Evolutionary conservation across 2,329 filamentous ascomycete species (phyloP).

Genomic region (Epichloe sp.): DNA sequence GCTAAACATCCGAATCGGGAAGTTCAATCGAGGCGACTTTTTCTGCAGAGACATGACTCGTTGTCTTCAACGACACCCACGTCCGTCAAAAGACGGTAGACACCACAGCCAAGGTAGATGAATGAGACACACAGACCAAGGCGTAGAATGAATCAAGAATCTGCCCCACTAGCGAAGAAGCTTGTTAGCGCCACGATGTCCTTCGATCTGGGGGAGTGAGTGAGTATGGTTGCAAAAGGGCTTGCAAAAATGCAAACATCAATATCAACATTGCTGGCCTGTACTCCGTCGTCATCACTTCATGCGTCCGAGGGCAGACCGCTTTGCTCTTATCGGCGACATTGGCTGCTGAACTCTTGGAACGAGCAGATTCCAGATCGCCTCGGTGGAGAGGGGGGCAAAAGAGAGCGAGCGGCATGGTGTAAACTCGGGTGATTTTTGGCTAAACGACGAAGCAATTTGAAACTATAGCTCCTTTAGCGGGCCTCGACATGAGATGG

Average conservation of each 20-base stretch:
- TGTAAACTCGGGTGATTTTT: too few relatives aligned
- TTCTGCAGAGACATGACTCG: neutral
- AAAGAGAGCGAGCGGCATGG: too few relatives aligned
- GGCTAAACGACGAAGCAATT: too few relatives aligned
- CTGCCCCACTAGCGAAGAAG: neutral
- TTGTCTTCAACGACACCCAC: neutral
- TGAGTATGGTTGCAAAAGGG: too few relatives aligned
- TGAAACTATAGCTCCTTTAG: too few relatives aligned
- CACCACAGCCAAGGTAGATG: neutral
- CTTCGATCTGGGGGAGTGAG: neutral
- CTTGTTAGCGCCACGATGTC: neutral
- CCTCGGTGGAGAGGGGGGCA: too few relatives aligned
- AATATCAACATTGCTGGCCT: neutral
- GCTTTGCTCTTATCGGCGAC: too few relatives aligned
- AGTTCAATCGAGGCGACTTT: neutral
- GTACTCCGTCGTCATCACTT: too few relatives aligned
- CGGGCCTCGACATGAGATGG: too few relatives aligned
- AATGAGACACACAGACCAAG: neutral
- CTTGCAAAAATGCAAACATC: neutral
- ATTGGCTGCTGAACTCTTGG: too few relatives aligned
- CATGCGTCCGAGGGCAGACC: too few relatives aligned
- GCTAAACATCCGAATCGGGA: constrained; percentile 1
- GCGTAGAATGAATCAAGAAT: neutral
- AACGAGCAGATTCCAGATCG: neutral
- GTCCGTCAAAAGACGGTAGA: too few relatives aligned